Evolutionary conservation across 768 basidiomycete species (phyloP).

Genomic region (Trametopsis cervina): DNA sequence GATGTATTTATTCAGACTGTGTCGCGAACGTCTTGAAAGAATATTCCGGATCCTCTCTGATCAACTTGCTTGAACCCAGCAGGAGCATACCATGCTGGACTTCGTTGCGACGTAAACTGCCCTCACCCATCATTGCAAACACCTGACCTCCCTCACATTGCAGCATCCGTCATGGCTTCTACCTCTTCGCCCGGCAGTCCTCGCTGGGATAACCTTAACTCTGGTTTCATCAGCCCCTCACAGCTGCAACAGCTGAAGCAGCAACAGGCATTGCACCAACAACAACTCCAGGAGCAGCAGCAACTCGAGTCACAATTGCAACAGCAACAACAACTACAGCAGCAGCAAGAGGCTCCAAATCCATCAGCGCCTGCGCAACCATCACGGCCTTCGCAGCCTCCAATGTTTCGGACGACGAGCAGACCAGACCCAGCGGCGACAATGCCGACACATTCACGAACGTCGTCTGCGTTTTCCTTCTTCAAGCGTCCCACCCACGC

Average conservation of each 20-base stretch:
- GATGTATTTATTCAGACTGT: too few species aligned
- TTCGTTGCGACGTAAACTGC: too few species aligned
- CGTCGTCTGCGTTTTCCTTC: conserved; percentile 65
- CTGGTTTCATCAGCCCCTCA: conserved; percentile 30
- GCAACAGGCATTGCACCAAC: conserved; percentile 12
- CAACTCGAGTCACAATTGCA: conserved; percentile 5
- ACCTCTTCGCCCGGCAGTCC: conserved; percentile 21
- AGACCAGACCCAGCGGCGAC: conserved; percentile 21
- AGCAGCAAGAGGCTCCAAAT: not conserved
- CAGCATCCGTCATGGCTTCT: conserved; percentile 9
- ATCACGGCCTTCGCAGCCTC: conserved; percentile 7
- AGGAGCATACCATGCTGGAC: too few species aligned
- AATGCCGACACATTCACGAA: conserved; percentile 37
- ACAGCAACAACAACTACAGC: conserved; percentile 11
- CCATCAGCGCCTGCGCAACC: not conserved
- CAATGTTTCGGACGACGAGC: conserved; percentile 10
- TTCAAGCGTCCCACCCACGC: conserved; percentile 28
- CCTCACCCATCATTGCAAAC: too few species aligned
- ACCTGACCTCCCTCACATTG: not conserved
- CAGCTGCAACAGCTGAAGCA: conserved; percentile 28
- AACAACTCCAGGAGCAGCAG: conserved; percentile 22
- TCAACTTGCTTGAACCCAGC: too few species aligned
- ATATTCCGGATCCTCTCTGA: too few species aligned
- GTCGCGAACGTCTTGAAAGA: too few species aligned
- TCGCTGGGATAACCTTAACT: conserved; percentile 26